These are phyloP conservation scores for Kodamaea fukazawae DNA, from an alignment of 805 yeast species.

Conservation along the genomic window DNA sequence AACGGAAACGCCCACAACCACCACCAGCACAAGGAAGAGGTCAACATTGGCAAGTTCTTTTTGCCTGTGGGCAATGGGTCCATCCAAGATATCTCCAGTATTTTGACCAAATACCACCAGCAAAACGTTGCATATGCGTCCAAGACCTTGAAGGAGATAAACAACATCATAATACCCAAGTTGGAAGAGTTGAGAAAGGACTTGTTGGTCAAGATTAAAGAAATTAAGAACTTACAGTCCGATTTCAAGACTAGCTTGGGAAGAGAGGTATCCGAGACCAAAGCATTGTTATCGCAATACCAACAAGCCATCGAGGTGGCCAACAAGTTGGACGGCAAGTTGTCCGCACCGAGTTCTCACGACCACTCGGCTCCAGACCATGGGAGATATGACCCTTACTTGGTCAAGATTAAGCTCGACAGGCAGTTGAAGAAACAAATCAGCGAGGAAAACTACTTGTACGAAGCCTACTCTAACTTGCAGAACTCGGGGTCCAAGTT, in stretches of 20 bases:
- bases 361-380: conserved; percentile 18
- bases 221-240: conserved; percentile 74
- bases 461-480: conserved; percentile 84
- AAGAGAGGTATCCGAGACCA: conserved; percentile 50
- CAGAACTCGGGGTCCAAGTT: conserved; percentile 86
- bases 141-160: conserved; percentile 50
- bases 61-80: conserved; percentile 77
- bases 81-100: conserved; percentile 76
- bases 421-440: conserved; percentile 74
- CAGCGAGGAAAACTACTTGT: conserved; percentile 78
- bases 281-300: conserved; percentile 44
- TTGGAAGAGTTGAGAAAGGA: conserved; percentile 64
- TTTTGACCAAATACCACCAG: conserved; percentile 51
- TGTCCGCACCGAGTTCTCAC: conserved; percentile 10
- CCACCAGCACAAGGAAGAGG: conserved; percentile 27
- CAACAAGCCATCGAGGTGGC: conserved; percentile 63
- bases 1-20: conserved; percentile 10
- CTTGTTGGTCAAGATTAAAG: conserved; percentile 78
- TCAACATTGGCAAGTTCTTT: conserved; percentile 51
- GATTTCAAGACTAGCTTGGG: conserved; percentile 79
- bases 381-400: conserved; percentile 73
- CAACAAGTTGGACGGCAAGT: conserved; percentile 37
- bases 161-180: conserved; percentile 49
- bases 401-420: conserved; percentile 70
- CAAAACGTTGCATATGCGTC: conserved; percentile 35